Conservation (phyloP, 192 early-diverging fungal species). For the Coemansia biformis region DNA sequence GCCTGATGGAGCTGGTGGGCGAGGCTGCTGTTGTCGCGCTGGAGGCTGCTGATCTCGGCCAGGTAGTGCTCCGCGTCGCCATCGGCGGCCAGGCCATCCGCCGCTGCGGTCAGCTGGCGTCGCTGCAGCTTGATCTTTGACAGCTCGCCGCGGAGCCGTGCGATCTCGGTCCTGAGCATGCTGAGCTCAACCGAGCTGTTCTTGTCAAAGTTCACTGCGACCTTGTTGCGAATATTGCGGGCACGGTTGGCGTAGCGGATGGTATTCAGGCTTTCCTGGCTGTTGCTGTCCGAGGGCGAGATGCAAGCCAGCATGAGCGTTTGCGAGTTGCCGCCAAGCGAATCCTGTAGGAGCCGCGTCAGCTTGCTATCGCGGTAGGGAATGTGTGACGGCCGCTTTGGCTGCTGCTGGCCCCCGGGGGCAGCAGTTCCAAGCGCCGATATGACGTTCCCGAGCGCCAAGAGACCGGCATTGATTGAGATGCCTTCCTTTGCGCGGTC, state of each 20-base stretch:
- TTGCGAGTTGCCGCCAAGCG: slow-evolving; percentile 89
- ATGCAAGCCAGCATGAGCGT: slow-evolving; percentile 97
- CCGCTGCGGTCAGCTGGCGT: slow-evolving; percentile 18
- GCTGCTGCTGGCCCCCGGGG: slow-evolving; percentile 1
- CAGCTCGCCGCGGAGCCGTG: slow-evolving; percentile 44
- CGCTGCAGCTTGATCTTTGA: slow-evolving; percentile 45
- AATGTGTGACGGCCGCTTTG: slow-evolving; percentile 63
- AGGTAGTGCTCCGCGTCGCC: not conserved
- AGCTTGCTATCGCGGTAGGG: slow-evolving; percentile 98
- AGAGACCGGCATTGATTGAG: slow-evolving; percentile 91
- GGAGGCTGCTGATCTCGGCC: slow-evolving; percentile 10
- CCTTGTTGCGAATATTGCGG: slow-evolving; percentile 92
- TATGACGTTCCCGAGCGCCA: slow-evolving; percentile 97
- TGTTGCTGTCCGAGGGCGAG: slow-evolving; percentile 79
- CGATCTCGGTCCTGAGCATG: slow-evolving; percentile 49
- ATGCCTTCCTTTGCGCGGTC: slow-evolving; percentile 95
- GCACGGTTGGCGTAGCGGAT: slow-evolving; percentile 95
- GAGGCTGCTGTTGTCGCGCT: slow-evolving; percentile 21
- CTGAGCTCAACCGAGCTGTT: slow-evolving; percentile 48
- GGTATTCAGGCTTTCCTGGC: slow-evolving; percentile 91
- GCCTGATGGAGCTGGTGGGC: slow-evolving; percentile 21
- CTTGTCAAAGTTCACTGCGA: slow-evolving; percentile 63
- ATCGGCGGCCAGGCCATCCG: not conserved
- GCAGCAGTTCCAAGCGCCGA: slow-evolving; percentile 79
- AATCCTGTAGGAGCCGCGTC: slow-evolving; percentile 92